phyloP scores from a whole-genome alignment of 768 basidiomycete species.

The Paxillus involutus region DNA sequence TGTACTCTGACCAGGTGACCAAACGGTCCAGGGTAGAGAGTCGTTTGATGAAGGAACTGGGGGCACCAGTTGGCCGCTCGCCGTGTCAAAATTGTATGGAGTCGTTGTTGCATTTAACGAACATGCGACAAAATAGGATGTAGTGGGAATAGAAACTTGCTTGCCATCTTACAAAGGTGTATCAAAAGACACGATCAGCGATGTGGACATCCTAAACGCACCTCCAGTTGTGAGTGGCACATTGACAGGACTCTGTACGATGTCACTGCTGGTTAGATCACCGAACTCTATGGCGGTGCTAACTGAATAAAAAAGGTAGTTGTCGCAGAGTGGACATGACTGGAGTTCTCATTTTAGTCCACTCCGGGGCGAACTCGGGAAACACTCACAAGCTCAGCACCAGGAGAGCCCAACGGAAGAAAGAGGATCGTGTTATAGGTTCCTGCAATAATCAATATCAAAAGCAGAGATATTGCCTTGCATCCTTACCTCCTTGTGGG shows the following conservation, averaged over 20 bases:
- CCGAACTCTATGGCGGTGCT: constrained; percentile 1
- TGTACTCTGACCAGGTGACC: constrained; percentile 3
- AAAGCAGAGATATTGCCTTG: background rate
- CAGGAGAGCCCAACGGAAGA: too few species aligned
- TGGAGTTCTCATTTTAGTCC: too few species aligned
- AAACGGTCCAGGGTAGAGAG: constrained; percentile 1
- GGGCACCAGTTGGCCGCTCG: background rate
- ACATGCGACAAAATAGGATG: constrained; percentile 8
- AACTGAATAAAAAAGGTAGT: background rate
- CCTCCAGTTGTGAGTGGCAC: background rate
- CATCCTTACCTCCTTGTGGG: background rate
- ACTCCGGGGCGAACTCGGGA: too few species aligned
- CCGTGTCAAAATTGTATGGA: background rate
- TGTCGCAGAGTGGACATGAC: background rate
- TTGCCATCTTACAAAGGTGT: background rate
- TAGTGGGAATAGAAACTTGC: background rate
- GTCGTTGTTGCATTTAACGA: background rate
- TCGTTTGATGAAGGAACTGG: background rate
- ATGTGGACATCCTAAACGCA: background rate
- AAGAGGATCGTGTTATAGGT: too few species aligned
- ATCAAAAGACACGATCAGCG: background rate
- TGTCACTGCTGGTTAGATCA: background rate
- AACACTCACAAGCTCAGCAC: too few species aligned
- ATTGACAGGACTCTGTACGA: background rate
- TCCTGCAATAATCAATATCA: background rate